A percentile compares a stretch with the other conserved stretches of the same genome.
Conservation (phyloP, 1,284 basidiomycete species). For the Boletus nobilissimus region DNA sequence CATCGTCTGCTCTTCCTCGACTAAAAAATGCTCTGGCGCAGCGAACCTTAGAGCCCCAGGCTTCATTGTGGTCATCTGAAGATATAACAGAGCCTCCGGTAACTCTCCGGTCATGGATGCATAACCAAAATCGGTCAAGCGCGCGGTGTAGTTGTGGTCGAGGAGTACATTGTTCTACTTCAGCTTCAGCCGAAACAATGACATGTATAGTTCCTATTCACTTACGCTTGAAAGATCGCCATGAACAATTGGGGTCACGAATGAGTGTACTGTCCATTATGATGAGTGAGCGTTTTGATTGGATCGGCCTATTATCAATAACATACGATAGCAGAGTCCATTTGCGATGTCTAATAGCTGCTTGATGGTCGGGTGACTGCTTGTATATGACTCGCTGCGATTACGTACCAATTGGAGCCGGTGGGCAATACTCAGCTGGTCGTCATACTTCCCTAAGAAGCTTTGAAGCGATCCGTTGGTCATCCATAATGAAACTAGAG, state of each 20-base stretch:
- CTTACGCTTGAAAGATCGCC: conserved; percentile 9
- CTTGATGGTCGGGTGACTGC: not conserved
- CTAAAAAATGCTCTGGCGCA: conserved; percentile 4
- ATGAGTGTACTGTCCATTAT: not conserved
- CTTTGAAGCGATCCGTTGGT: conserved; percentile 2
- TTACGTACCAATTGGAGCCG: conserved; percentile 12
- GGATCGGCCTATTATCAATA: no score
- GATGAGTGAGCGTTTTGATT: not conserved
- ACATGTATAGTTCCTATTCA: not conserved
- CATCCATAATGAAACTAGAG: conserved; percentile 3
- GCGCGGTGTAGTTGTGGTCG: not conserved
- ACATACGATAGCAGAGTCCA: conserved; percentile 11
- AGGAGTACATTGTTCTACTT: conserved; percentile 11
- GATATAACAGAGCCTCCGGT: not conserved
- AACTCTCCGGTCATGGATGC: not conserved
- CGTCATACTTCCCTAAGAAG: not conserved
- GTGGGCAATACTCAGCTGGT: not conserved
- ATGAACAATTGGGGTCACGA: not conserved
- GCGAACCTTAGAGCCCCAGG: conserved; percentile 8
- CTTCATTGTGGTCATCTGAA: conserved; percentile 4
- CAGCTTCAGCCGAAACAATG: not conserved
- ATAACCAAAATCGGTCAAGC: conserved; percentile 7
- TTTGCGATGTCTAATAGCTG: conserved; percentile 3
- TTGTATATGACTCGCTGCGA: no score
- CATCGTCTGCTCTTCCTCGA: not conserved